These are phyloP conservation scores for Corymbia calophylla DNA, from an alignment of 441 rosid species.

Conservation along the genomic window DNA sequence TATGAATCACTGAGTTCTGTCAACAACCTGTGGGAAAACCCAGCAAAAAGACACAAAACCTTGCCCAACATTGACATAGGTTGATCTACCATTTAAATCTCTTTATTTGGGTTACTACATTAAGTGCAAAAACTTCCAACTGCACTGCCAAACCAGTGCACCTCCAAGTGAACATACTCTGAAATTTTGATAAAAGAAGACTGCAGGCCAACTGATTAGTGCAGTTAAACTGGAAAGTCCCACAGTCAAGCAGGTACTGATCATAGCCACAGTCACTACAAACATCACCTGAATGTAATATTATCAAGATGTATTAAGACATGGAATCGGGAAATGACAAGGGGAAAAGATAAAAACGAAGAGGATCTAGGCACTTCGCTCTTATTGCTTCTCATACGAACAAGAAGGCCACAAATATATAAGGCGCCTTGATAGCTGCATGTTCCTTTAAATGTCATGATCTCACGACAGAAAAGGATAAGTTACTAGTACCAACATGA, in stretches of 20 bases:
- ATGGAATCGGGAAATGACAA: not conserved
- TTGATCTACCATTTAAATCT: not conserved
- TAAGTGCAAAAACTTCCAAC: not conserved
- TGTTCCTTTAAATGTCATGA: not conserved
- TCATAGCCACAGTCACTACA: not conserved
- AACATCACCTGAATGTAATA: not conserved
- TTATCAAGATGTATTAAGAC: not conserved
- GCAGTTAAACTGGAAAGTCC: not conserved
- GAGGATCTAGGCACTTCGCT: too few species aligned
- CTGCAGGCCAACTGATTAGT: not conserved
- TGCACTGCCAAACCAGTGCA: not conserved
- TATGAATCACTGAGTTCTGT: not conserved
- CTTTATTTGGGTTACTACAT: not conserved
- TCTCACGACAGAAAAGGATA: not conserved
- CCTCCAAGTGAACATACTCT: not conserved
- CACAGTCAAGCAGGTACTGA: not conserved
- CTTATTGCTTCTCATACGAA: not conserved
- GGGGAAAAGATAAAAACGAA: not conserved
- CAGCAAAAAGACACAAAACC: not conserved
- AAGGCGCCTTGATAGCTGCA: not conserved
- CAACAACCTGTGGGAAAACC: not conserved
- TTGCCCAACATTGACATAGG: not conserved
- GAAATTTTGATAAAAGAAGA: not conserved
- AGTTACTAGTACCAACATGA: not conserved
- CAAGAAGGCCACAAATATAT: not conserved